These are phyloP conservation scores for Dactylorhiza incarnata DNA, from an alignment of 106 monocot species.

Conservation along the genomic window DNA sequence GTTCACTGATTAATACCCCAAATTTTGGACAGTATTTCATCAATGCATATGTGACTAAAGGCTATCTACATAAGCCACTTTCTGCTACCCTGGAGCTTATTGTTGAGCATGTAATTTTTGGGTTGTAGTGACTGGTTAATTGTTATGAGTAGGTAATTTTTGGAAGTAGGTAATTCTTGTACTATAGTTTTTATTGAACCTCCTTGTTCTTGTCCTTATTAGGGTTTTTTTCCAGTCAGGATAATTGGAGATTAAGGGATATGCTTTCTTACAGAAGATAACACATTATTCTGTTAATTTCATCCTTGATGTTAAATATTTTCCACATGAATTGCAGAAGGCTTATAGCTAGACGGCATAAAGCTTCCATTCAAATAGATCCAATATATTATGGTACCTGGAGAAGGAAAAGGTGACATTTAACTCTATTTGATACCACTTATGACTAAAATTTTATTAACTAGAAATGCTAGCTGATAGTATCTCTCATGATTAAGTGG, in stretches of 20 bases:
- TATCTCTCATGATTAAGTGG: constrained; percentile 19
- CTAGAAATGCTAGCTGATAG: not conserved
- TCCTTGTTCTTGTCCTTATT: too few species aligned
- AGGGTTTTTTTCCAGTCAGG: too few species aligned
- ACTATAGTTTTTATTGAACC: too few species aligned
- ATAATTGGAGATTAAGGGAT: too few species aligned
- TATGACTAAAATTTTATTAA: not conserved
- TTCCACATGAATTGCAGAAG: constrained; percentile 20
- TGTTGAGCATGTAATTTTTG: constrained; percentile 27
- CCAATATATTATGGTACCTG: constrained; percentile 92
- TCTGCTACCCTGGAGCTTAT: constrained; percentile 26
- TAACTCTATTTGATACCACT: not conserved
- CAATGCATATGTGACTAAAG: constrained; percentile 22
- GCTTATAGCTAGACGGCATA: constrained; percentile 49
- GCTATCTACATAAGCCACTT: constrained; percentile 31
- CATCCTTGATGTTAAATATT: too few species aligned
- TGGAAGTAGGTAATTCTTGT: too few species aligned
- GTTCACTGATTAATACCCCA: constrained; percentile 6
- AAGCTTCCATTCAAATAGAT: constrained; percentile 21
- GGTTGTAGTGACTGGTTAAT: too few species aligned
- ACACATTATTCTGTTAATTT: too few species aligned
- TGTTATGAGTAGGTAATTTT: too few species aligned
- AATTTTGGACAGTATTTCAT: constrained; percentile 23
- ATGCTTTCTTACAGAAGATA: too few species aligned
- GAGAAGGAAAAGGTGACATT: constrained; percentile 68